Evolutionary conservation across 1,139 yeast genomes (phyloP), one percentile per base, ranked within the genome.

Genomic region (Magnusiomyces suaveolens): DNA sequence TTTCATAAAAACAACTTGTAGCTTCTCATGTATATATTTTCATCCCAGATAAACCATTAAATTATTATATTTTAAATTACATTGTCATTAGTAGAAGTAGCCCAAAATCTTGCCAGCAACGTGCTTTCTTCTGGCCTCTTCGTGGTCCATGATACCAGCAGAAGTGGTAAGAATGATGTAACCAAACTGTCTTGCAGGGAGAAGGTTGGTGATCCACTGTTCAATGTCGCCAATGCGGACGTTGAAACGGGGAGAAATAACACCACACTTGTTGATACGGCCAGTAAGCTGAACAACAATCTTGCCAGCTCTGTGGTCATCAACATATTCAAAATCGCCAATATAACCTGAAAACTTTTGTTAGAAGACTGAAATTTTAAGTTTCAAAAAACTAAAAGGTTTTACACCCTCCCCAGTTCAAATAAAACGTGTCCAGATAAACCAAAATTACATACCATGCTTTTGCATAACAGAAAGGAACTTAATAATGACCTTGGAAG

Each of bases 71-170:
- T n/a, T n/a, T n/a, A n/a, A n/a, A n/a, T n/a, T n/a, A n/a, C n/a
- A n/a, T n/a, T n/a, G n/a, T n/a, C n/a, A n/a, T 62, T 84, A 88
- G 81, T 90, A 90, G 64, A 90, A 96, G 76, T 87, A 90, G 71
- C 97, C 97, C 72, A 90, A 83, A 72, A 90, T 84, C 80, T 90
- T 90, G 76, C 97, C 97, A 67, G 97, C 88, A 68, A 90, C 97
- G 77, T 92, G 97, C 87, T 92, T 92, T 84, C 97, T 87, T 84
- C 97, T 89, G 69, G 98, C 98, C 81, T 92, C 98, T 80, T 92
- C 98, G 80, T 92, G 98, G 81, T 92, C 97, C 96, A 92, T 89
- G 69, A 92, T 92, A 78, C 98, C 98, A 69, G 97, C 96, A 69
- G 98, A 92, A 68, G 98, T 92, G 75, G 98, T 90, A 72, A 90